Base-by-base conservation (phyloP, 148 eudicot genomes). In the Vaccinium darrowii region DNA sequence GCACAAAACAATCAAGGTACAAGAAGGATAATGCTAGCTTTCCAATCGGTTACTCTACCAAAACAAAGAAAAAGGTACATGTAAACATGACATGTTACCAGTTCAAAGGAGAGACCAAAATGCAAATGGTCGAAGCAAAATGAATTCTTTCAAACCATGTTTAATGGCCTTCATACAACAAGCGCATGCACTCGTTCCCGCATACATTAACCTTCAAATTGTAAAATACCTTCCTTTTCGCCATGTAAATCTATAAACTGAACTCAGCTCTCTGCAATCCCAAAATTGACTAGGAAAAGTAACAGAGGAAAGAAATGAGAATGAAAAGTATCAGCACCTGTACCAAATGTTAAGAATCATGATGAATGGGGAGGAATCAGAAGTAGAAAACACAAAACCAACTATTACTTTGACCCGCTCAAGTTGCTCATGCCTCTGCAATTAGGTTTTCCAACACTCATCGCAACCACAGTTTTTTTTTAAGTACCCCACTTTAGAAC, bases 61-160 rank as follows among this genome's bases (percentile, higher is more conserved):
- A 57, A 57, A 57, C 63, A 57, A 13, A 13, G 18, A 18, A 18
- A 57, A 57, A 18, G 63, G 2, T 57, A 18, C 63, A 13, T 57
- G 16, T 16, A 57, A 13, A 57, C 21, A 57, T 57, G 21, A 57
- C 19, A 56, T 62, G 30, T 79, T 54, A 57, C 19, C 82, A 56
- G 6, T 33, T 33, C 51, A 62, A 21, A 43, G 53, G 30, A 60
- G 73, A 81, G 73, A 62, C 62, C 83, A 81, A 81, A 62, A 81
- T 60, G 83, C 54, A 81, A 60, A 60, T 36, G 33, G 11, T 13
- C 6, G 10, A 58, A 60, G 51, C 65, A 80, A 52, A 80, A 80
- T 52, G 18, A 21, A 79, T 19, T 33, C 69, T 43, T 43, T 57
- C 67, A 57, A 16, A 57, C 16, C 63, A 54, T 58, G 52, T 80